A percentile compares a stretch with the other conserved stretches of the same genome.
These are phyloP conservation scores for Brassica cretica DNA, from an alignment of 345 rosid species.

Conservation along the genomic window DNA sequence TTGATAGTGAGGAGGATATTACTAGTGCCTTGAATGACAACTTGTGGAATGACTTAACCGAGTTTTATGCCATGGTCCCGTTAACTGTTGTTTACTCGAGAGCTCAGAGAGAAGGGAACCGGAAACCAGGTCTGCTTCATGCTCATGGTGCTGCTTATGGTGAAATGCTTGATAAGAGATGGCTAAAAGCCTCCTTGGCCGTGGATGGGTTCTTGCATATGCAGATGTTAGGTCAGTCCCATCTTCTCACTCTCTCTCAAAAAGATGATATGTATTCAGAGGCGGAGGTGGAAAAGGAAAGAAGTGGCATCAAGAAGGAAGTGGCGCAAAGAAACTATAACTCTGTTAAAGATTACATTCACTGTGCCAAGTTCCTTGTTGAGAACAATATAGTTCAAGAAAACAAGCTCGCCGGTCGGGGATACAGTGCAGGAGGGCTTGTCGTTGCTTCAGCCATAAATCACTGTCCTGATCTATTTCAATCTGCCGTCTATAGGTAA, in stretches of 20 bases:
- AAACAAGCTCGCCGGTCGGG: slow-evolving; percentile 84
- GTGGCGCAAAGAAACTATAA: slow-evolving; percentile 57
- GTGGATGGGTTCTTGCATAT: slow-evolving; percentile 94
- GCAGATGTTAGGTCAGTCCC: slow-evolving; percentile 87
- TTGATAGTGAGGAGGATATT: slow-evolving; percentile 43
- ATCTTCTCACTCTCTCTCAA: slow-evolving; percentile 10
- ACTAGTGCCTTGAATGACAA: slow-evolving; percentile 53
- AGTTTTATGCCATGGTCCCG: slow-evolving; percentile 81
- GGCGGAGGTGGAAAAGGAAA: slow-evolving; percentile 92
- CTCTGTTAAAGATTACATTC: slow-evolving; percentile 71
- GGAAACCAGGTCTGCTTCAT: slow-evolving; percentile 76
- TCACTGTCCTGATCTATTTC: slow-evolving; percentile 60
- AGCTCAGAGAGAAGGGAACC: slow-evolving; percentile 45
- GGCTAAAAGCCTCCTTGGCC: slow-evolving; percentile 98
- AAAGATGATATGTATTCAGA: slow-evolving; percentile 42
- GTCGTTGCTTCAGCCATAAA: slow-evolving; percentile 92
- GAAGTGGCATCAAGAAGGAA: slow-evolving; percentile 82
- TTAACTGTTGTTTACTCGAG: slow-evolving; percentile 72
- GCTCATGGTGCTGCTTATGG: slow-evolving; percentile 99
- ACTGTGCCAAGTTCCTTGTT: slow-evolving; percentile 74
- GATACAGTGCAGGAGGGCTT: slow-evolving; percentile 93
- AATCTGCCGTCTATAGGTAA: slow-evolving; percentile 78
- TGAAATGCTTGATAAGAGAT: slow-evolving; percentile 84
- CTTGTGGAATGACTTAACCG: slow-evolving; percentile 90
- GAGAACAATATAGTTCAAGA: slow-evolving; percentile 64